Conservation (phyloP, 257 asterid genomes). For the Coffea canephora region DNA sequence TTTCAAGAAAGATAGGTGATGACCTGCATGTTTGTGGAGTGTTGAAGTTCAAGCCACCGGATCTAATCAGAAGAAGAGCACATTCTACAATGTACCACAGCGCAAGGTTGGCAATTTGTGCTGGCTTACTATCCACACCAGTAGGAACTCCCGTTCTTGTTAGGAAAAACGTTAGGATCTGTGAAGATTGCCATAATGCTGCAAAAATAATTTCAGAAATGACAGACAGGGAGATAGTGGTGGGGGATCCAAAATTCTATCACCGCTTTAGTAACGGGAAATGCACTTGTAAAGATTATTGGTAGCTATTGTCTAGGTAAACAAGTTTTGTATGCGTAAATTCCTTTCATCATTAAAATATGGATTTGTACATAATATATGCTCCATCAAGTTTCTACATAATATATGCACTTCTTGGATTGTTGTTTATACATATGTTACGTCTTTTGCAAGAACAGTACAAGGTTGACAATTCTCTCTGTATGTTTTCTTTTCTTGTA, state of each 20-base stretch:
- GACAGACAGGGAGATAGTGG: conserved; percentile 54
- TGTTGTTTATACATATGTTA: too few relatives aligned
- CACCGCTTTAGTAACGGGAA: conserved; percentile 57
- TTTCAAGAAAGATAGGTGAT: conserved; percentile 39
- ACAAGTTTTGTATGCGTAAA: neutral
- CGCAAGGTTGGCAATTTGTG: conserved; percentile 61
- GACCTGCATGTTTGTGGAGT: neutral
- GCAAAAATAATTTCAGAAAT: conserved; percentile 47
- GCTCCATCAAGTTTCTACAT: too few relatives aligned
- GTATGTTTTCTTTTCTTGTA: too few relatives aligned
- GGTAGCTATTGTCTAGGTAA: conserved; percentile 33
- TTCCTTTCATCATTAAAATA: neutral
- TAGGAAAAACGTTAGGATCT: conserved; percentile 56
- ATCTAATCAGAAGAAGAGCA: conserved; percentile 21
- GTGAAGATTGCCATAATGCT: conserved; percentile 59
- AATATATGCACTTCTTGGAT: too few relatives aligned
- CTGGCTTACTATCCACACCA: conserved; percentile 47
- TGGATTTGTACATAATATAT: neutral
- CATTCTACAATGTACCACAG: conserved; percentile 42
- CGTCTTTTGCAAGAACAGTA: too few relatives aligned
- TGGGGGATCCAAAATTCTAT: conserved; percentile 54
- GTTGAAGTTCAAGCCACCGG: conserved; percentile 32
- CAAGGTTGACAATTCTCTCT: too few relatives aligned
- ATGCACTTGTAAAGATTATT: conserved; percentile 72
- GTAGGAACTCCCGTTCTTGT: conserved; percentile 47